Conservation (phyloP, 2,329 filamentous ascomycete genomes). For the Aureobasidium vineae region DNA sequence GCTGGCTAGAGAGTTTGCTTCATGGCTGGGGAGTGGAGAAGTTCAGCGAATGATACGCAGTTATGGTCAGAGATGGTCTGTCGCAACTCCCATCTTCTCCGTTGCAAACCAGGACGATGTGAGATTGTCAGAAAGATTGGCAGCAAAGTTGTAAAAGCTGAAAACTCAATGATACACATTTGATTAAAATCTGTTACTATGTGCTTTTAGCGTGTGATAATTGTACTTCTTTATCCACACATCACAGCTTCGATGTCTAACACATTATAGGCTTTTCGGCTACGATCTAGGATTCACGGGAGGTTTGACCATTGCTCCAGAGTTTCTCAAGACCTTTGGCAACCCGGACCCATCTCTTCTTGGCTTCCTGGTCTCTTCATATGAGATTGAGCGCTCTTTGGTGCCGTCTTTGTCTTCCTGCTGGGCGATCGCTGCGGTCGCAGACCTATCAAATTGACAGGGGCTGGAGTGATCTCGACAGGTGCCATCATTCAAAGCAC, state of each 20-base stretch:
- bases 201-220: too few relatives aligned
- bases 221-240: too few relatives aligned
- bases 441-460: conserved; percentile 50
- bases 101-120: not conserved
- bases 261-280: conserved; percentile 38
- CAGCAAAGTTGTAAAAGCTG: not conserved
- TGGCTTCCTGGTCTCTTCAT: conserved; percentile 41
- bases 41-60: conserved; percentile 29
- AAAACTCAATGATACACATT: too few relatives aligned
- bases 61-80: conserved; percentile 30
- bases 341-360: conserved; percentile 30
- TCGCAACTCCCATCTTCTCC: not conserved
- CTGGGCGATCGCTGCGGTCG: conserved; percentile 53
- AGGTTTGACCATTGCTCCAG: conserved; percentile 39
- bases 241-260: not conserved
- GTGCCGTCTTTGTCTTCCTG: conserved; percentile 52
- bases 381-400: conserved; percentile 49
- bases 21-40: conserved; percentile 27
- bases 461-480: conserved; percentile 48
- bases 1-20: conserved; percentile 29
- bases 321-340: conserved; percentile 37
- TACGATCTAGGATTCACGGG: conserved; percentile 41
- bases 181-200: too few relatives aligned
- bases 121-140: not conserved
- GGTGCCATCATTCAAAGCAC: conserved; percentile 49